phyloP scores from a whole-genome alignment of 2,329 filamentous ascomycete species.

The Sphaerostilbella broomeana region DNA sequence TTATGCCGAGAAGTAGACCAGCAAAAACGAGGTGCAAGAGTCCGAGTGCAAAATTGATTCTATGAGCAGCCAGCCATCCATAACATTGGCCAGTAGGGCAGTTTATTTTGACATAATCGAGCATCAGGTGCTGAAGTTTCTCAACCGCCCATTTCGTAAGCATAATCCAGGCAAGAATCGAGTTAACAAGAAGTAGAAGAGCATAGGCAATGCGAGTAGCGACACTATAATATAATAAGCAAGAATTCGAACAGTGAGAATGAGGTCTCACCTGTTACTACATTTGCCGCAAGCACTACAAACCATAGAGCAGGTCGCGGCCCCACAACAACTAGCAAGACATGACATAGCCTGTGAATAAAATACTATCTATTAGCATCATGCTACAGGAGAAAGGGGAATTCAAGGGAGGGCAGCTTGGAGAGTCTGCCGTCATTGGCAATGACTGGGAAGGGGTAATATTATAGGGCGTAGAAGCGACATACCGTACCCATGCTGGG shows the following conservation, averaged over 20 bases:
- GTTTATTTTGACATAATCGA: slow-evolving; percentile 94
- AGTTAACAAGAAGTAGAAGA: slow-evolving; percentile 90
- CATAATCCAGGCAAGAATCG: slow-evolving; percentile 97
- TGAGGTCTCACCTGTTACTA: slow-evolving; percentile 69
- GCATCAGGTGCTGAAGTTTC: slow-evolving; percentile 82
- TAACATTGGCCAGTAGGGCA: slow-evolving; percentile 88
- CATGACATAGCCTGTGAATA: slow-evolving; percentile 68
- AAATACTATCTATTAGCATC: neutral
- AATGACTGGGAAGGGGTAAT: neutral
- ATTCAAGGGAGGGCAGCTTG: neutral
- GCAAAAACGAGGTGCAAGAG: slow-evolving; percentile 88
- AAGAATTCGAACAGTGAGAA: neutral
- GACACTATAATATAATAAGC: slow-evolving; percentile 51
- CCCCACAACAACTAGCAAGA: slow-evolving; percentile 87
- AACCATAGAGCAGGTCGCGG: slow-evolving; percentile 91
- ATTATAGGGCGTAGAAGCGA: slow-evolving; percentile 17
- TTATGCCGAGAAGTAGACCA: slow-evolving; percentile 77
- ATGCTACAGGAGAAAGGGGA: neutral
- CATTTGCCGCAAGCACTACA: slow-evolving; percentile 96
- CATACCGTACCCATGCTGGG: slow-evolving; percentile 81
- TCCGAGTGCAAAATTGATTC: slow-evolving; percentile 95
- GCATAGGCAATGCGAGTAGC: slow-evolving; percentile 96
- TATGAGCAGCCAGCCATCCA: slow-evolving; percentile 92
- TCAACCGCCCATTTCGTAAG: slow-evolving; percentile 98
- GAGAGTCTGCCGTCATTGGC: neutral